A percentile compares a stretch with the other conserved stretches of the same genome.
Conservation (phyloP, 495 filamentous ascomycete genomes). For the Xylaria bambusicola region DNA sequence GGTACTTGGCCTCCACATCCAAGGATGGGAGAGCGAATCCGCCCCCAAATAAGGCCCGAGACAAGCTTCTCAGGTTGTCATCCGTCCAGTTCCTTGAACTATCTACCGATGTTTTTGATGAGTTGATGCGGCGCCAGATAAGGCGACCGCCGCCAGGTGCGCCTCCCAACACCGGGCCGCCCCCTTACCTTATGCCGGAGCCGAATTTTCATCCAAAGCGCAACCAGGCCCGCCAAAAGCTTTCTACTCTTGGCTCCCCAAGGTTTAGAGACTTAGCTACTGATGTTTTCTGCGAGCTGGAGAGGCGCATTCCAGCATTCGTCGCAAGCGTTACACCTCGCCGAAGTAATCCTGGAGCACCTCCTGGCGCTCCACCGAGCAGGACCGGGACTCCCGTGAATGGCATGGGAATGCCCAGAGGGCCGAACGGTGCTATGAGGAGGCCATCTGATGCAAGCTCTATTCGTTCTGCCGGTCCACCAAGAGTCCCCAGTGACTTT, state of each 20-base stretch:
- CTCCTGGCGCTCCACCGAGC: constrained; percentile 59
- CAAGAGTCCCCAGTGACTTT: constrained; percentile 46
- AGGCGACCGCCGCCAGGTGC: constrained; percentile 54
- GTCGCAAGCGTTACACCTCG: constrained; percentile 65
- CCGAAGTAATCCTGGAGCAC: constrained; percentile 64
- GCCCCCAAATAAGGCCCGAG: constrained; percentile 81
- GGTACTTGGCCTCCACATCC: constrained; percentile 70
- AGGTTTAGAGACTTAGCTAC: constrained; percentile 90
- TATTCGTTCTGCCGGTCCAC: constrained; percentile 35
- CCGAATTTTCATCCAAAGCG: constrained; percentile 92
- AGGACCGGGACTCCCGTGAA: constrained; percentile 60
- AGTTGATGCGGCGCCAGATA: constrained; percentile 81
- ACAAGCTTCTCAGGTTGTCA: constrained; percentile 88
- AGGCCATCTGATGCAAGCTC: constrained; percentile 59
- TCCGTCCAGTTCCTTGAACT: constrained; percentile 94
- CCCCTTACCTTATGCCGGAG: constrained; percentile 76
- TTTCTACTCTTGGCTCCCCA: constrained; percentile 79
- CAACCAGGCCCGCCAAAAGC: constrained; percentile 92
- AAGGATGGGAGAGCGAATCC: constrained; percentile 73
- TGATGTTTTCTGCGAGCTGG: constrained; percentile 93
- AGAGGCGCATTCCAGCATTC: constrained; percentile 86
- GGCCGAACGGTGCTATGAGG: constrained; percentile 42
- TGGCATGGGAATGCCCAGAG: constrained; percentile 50
- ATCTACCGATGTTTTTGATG: constrained; percentile 96
- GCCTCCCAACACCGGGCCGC: constrained; percentile 55